Conservation (phyloP, 106 monocot species). For the Alisma plantagoaquatica region DNA sequence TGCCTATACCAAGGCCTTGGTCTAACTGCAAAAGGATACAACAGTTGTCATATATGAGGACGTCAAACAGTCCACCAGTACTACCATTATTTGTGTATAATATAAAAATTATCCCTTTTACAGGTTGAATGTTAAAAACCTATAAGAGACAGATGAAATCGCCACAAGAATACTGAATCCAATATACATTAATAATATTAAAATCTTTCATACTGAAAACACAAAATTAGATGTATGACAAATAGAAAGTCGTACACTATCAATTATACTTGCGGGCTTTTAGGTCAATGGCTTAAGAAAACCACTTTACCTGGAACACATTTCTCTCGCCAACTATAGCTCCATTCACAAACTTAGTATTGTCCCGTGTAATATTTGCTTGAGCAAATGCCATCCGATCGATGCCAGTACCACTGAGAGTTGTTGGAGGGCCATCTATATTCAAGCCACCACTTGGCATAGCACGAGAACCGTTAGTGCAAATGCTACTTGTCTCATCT, state of each 20-base stretch:
- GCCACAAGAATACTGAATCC: no score
- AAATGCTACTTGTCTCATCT: constrained; percentile 84
- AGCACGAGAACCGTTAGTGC: constrained; percentile 75
- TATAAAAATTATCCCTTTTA: no score
- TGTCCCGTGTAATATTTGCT: constrained; percentile 90
- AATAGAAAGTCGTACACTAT: neutral
- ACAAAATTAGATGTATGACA: no score
- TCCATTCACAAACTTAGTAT: constrained; percentile 95
- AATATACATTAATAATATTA: no score
- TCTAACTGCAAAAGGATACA: constrained; percentile 49
- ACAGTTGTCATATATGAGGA: no score
- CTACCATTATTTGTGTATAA: no score
- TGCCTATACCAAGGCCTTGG: constrained; percentile 91
- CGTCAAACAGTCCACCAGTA: no score
- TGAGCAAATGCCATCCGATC: constrained; percentile 82
- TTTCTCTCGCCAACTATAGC: constrained; percentile 77
- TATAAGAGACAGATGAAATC: no score
- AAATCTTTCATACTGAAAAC: no score
- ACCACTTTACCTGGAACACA: constrained; percentile 73
- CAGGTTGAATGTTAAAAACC: no score
- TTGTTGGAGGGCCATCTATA: constrained; percentile 96
- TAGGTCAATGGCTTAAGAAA: neutral
- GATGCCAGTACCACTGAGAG: constrained; percentile 85
- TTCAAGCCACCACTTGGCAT: constrained; percentile 78
- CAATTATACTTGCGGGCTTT: neutral